These are phyloP conservation scores for Heterobasidion occidentale DNA, from an alignment of 1,284 basidiomycete species.

Conservation along the genomic window DNA sequence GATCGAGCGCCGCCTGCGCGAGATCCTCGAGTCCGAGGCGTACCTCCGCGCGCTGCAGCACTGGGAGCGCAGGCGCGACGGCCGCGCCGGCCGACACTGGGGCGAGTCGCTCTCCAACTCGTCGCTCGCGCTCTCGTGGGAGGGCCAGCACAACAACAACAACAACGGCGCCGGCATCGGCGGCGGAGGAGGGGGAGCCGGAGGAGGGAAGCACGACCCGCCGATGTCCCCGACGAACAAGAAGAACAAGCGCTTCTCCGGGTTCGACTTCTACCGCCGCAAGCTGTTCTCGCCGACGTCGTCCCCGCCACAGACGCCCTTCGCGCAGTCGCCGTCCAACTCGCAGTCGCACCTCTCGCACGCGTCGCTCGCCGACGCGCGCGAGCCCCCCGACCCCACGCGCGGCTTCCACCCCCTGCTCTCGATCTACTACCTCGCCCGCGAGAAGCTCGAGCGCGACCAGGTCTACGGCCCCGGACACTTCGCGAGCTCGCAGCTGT, in stretches of 20 bases:
- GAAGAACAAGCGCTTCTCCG: conserved; percentile 69
- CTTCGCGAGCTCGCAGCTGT: conserved; percentile 88
- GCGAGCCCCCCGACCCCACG: conserved; percentile 74
- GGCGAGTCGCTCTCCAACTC: conserved; percentile 56
- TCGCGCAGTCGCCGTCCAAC: conserved; percentile 41
- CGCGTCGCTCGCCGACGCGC: conserved; percentile 35
- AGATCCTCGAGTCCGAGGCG: conserved; percentile 72
- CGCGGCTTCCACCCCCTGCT: conserved; percentile 91
- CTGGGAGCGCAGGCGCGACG: conserved; percentile 71
- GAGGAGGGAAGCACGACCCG: conserved; percentile 9
- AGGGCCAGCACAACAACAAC: conserved; percentile 28
- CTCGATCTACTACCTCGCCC: conserved; percentile 93
- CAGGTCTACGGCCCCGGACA: conserved; percentile 88
- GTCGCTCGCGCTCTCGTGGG: conserved; percentile 60
- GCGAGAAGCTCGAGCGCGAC: conserved; percentile 94
- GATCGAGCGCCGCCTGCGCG: conserved; percentile 69
- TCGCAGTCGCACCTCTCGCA: conserved; percentile 46
- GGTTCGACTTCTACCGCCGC: conserved; percentile 91
- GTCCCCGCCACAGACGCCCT: conserved; percentile 43
- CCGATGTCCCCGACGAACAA: conserved; percentile 44
- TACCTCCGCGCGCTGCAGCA: conserved; percentile 69
- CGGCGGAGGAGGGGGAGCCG: not conserved
- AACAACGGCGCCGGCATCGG: conserved; percentile 24
- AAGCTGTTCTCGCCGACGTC: conserved; percentile 77
- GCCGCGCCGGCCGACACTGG: conserved; percentile 35